phyloP scores from a whole-genome alignment of 2,329 filamentous ascomycete species.

The Fusarium secorum region DNA sequence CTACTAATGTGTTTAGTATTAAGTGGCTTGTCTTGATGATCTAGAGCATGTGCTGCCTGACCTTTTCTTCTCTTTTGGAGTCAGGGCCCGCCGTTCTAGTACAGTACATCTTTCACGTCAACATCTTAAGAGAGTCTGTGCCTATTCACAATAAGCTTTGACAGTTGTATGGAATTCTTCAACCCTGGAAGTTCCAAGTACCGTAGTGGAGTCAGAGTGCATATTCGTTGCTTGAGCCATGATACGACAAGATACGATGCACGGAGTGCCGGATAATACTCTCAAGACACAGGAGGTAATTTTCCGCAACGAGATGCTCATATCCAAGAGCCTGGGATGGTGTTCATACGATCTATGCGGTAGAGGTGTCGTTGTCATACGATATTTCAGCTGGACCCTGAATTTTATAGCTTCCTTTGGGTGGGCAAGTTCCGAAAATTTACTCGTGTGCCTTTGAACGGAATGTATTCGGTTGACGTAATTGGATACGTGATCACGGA shows the following conservation, averaged over 20 bases:
- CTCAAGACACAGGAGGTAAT: not conserved
- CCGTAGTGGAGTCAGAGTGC: not conserved
- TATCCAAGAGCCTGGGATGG: not conserved
- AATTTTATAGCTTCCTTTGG: not conserved
- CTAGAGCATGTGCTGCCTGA: conserved; percentile 14
- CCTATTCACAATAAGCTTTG: not conserved
- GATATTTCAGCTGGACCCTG: conserved; percentile 6
- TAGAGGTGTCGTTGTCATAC: not conserved
- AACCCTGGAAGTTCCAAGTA: conserved; percentile 1
- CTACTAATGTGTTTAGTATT: not conserved
- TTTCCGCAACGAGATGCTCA: not conserved
- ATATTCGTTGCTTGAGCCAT: not conserved
- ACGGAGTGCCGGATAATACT: not conserved
- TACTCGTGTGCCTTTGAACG: not conserved
- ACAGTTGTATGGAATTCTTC: not conserved
- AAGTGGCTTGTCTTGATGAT: conserved; percentile 1
- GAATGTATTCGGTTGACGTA: not conserved
- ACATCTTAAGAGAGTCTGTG: too few species aligned
- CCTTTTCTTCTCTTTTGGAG: conserved; percentile 9
- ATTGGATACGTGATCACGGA: not conserved
- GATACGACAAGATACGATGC: not conserved
- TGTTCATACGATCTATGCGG: not conserved
- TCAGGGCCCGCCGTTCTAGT: conserved; percentile 15
- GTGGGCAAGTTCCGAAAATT: not conserved
- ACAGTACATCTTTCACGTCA: not conserved